A percentile compares a stretch with the other conserved stretches of the same genome.
Evolutionary conservation across 257 asterid genomes (phyloP).

Genomic region (Gentiana dahurica): DNA sequence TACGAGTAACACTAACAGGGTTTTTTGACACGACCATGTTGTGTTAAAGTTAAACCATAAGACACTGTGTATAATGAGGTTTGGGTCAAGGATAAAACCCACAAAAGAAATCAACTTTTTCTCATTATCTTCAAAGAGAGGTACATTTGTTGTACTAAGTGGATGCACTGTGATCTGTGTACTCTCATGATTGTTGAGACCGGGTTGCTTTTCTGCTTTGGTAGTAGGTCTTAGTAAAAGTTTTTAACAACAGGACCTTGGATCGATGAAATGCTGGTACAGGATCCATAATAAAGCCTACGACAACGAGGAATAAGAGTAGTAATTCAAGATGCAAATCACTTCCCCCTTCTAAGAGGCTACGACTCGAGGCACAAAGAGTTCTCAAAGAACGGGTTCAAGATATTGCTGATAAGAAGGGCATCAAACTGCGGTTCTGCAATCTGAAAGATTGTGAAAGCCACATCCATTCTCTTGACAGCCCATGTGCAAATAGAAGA

Average conservation of each 20-base stretch:
- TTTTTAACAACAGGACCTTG: slow-evolving; percentile 70
- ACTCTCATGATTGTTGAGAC: too few species aligned
- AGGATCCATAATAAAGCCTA: slow-evolving; percentile 67
- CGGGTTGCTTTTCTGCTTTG: slow-evolving; percentile 8
- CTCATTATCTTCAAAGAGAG: too few species aligned
- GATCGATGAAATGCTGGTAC: slow-evolving; percentile 83
- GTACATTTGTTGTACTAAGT: too few species aligned
- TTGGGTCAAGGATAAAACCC: too few species aligned
- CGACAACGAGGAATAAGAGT: slow-evolving; percentile 52
- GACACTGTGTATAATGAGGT: too few species aligned
- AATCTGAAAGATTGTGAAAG: slow-evolving; percentile 85
- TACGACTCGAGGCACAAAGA: slow-evolving; percentile 93
- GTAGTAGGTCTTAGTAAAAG: slow-evolving; percentile 38
- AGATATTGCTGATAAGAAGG: slow-evolving; percentile 93
- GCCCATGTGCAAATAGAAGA: slow-evolving; percentile 75
- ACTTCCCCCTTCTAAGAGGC: slow-evolving; percentile 94
- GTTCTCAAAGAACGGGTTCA: slow-evolving; percentile 96
- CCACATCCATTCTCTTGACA: slow-evolving; percentile 74
- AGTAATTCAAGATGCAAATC: slow-evolving; percentile 58
- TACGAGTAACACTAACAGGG: too few species aligned
- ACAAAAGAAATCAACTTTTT: too few species aligned
- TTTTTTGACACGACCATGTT: too few species aligned
- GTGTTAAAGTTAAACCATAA: too few species aligned
- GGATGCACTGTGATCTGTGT: too few species aligned
- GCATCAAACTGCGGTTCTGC: slow-evolving; percentile 92